Conservation (phyloP, 2,329 filamentous ascomycete genomes). For the Cephalotrichum gorgonifer region DNA sequence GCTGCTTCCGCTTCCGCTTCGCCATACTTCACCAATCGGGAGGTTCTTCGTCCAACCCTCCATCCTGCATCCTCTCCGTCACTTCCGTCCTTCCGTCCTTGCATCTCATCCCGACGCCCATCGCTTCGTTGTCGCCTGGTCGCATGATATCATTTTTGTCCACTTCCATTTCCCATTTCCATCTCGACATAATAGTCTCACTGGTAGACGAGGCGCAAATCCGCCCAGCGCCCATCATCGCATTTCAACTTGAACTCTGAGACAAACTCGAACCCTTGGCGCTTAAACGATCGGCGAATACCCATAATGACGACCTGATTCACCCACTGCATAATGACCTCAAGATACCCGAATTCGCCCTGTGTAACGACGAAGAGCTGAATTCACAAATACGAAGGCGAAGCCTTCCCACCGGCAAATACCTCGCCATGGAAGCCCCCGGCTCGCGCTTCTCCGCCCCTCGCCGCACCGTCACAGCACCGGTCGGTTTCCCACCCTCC, state of each 20-base stretch:
- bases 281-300: background rate
- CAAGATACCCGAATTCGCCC: background rate
- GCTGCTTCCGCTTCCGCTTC: background rate
- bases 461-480: conserved; percentile 27
- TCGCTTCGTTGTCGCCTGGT: background rate
- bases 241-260: too few species aligned
- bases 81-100: too few species aligned
- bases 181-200: too few species aligned
- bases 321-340: background rate
- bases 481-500: conserved; percentile 16
- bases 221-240: too few species aligned
- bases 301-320: too few species aligned
- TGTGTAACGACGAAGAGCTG: background rate
- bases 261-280: too few species aligned
- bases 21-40: too few species aligned
- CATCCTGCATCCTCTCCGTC: background rate
- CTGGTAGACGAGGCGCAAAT: background rate
- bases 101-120: background rate
- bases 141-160: background rate
- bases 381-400: too few species aligned
- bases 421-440: conserved; percentile 1
- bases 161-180: too few species aligned
- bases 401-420: too few species aligned
- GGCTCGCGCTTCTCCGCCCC: conserved; percentile 15
- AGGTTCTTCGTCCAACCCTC: background rate